Percentiles rank a stretch among this genome's conserved stretches.
These are phyloP conservation scores for Pestalotiopsis sp. DNA, from an alignment of 2,329 filamentous ascomycete species.

Conservation along the genomic window DNA sequence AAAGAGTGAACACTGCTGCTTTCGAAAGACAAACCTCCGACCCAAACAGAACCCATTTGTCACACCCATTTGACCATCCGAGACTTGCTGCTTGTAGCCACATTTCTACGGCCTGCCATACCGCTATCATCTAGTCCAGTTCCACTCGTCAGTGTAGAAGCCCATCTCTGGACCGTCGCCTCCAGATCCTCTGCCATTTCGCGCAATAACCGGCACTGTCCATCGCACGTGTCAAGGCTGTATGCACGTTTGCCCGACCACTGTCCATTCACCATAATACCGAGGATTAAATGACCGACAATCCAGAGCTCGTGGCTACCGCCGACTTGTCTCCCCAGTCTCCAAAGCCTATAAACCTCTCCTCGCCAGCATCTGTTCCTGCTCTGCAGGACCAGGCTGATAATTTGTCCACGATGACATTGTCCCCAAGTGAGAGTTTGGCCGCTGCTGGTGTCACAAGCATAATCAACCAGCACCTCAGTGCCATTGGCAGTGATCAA, in stretches of 20 bases:
- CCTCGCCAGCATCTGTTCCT: constrained; percentile 47
- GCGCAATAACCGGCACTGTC: not conserved
- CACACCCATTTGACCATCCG: constrained; percentile 3
- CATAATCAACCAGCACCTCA: not conserved
- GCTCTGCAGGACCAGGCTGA: constrained; percentile 56
- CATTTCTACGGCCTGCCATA: constrained; percentile 1
- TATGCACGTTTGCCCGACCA: not conserved
- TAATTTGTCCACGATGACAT: constrained; percentile 47
- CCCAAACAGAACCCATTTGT: not conserved
- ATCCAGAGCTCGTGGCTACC: constrained; percentile 52
- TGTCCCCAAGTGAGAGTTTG: constrained; percentile 26
- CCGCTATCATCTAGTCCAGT: not conserved
- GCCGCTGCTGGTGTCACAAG: constrained; percentile 14
- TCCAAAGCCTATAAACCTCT: constrained; percentile 49
- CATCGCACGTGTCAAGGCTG: constrained; percentile 3
- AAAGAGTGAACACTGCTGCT: constrained; percentile 8
- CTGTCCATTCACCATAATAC: not conserved
- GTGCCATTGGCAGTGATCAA: not conserved
- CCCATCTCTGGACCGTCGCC: constrained; percentile 4
- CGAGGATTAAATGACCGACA: constrained; percentile 46
- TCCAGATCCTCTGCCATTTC: not conserved
- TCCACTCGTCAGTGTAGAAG: not conserved
- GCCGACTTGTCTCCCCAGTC: constrained; percentile 56
- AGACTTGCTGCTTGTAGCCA: not conserved
- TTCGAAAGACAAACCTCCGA: not conserved